phyloP scores from a whole-genome alignment of 2,329 filamentous ascomycete species.

The Sporothrix schenckii region DNA sequence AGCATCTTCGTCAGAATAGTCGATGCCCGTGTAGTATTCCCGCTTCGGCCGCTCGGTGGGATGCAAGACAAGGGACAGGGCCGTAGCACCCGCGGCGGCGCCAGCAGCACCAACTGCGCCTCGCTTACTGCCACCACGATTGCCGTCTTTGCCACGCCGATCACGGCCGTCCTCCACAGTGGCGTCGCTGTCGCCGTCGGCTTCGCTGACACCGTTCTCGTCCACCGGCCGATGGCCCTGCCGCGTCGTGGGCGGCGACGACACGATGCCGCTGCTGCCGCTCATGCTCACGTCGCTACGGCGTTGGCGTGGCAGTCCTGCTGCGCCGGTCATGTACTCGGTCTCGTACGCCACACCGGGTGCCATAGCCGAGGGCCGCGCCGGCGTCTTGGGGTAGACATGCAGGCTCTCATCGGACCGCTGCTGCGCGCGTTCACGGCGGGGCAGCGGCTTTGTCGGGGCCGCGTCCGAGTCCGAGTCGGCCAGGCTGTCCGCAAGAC shows the following conservation, averaged over 20 bases:
- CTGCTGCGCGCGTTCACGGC: not conserved
- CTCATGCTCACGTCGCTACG: not conserved
- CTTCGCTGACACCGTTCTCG: not conserved
- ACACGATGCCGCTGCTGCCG: conserved; percentile 2
- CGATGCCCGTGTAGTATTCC: conserved; percentile 10
- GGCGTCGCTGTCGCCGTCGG: conserved; percentile 15
- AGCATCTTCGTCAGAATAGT: not conserved
- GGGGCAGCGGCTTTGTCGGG: not conserved
- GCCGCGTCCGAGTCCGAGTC: conserved; percentile 15
- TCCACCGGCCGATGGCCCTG: not conserved
- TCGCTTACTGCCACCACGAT: not conserved
- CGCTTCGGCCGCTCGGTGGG: conserved; percentile 3
- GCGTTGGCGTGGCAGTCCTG: not conserved
- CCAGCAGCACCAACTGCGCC: conserved; percentile 10
- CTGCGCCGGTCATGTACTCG: conserved; percentile 6
- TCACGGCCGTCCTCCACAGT: not conserved
- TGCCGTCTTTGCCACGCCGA: not conserved
- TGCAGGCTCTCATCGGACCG: conserved; percentile 14
- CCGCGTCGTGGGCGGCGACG: conserved; percentile 10
- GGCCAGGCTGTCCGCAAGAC: conserved; percentile 4
- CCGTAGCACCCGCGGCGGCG: not conserved
- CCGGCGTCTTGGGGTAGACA: conserved; percentile 26
- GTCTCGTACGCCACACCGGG: not conserved
- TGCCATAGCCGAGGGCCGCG: conserved; percentile 17
- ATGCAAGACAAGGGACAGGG: conserved; percentile 5